phyloP scores from a whole-genome alignment of 108 stramenopile genomes.

The Aureococcus anophagefferens region DNA sequence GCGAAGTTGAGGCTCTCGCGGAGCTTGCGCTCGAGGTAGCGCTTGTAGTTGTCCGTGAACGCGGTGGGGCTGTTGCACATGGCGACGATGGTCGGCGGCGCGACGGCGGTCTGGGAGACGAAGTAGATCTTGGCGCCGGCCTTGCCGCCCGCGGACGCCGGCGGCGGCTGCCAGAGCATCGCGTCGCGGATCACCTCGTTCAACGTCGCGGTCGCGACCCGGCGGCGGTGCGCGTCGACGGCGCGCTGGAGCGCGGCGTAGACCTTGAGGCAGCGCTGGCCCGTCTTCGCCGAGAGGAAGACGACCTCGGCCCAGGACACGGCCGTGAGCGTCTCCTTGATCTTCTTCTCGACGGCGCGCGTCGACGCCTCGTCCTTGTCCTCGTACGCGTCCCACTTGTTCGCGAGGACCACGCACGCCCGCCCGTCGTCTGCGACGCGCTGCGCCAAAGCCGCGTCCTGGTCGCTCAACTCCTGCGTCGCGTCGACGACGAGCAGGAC shows the following conservation, averaged over 20 bases:
- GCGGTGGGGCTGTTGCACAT: constrained; percentile 87
- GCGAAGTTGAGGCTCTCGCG: constrained; percentile 84
- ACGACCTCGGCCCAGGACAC: constrained; percentile 84
- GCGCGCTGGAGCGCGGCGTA: constrained; percentile 77
- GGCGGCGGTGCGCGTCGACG: constrained; percentile 63
- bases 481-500: constrained; percentile 88
- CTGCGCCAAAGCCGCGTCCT: constrained; percentile 46
- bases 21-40: constrained; percentile 91
- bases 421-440: constrained; percentile 85
- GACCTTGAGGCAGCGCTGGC: constrained; percentile 85
- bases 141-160: constrained; percentile 62
- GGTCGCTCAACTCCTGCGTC: constrained; percentile 86
- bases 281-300: constrained; percentile 86
- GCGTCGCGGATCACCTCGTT: constrained; percentile 94
- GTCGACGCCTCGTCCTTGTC: constrained; percentile 78
- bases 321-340: constrained; percentile 71
- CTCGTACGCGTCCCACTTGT: constrained; percentile 95
- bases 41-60: constrained; percentile 80
- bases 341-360: constrained; percentile 69
- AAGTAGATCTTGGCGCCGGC: constrained; percentile 87
- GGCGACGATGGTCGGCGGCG: constrained; percentile 85
- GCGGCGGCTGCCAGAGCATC: constrained; percentile 87
- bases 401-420: constrained; percentile 87
- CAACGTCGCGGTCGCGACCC: constrained; percentile 78
- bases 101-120: constrained; percentile 71